These are phyloP conservation scores for Picea sitchensis DNA, from an alignment of 75 land plant genomes.

Conservation along the genomic window DNA sequence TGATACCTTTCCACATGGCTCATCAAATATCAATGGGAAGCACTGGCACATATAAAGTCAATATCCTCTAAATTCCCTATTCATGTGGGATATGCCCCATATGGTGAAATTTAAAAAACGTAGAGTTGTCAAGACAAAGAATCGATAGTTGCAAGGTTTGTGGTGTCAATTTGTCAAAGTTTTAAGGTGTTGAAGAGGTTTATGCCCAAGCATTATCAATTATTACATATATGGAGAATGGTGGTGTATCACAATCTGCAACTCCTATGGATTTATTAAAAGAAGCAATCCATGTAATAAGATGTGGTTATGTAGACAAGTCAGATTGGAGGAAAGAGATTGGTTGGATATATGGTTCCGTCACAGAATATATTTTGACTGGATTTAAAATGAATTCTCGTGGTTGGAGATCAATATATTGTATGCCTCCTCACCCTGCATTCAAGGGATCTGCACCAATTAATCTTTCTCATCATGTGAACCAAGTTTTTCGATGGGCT, in stretches of 20 bases:
- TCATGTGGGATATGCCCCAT: too few species aligned
- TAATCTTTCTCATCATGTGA: constrained; percentile 80
- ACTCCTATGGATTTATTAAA: constrained; percentile 20
- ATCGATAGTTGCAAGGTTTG: too few species aligned
- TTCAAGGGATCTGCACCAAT: constrained; percentile 37
- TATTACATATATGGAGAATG: constrained; percentile 8
- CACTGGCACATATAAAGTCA: too few species aligned
- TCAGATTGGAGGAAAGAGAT: constrained; percentile 36
- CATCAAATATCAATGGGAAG: too few species aligned
- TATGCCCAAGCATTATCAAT: too few species aligned
- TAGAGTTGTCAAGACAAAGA: too few species aligned
- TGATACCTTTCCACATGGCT: too few species aligned
- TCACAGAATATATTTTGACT: constrained; percentile 26
- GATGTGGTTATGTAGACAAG: constrained; percentile 32
- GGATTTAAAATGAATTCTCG: constrained; percentile 27
- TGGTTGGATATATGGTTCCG: constrained; percentile 49
- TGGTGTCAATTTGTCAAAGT: too few species aligned
- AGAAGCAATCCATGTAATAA: constrained; percentile 32
- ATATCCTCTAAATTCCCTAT: too few species aligned
- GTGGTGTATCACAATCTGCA: constrained; percentile 22
- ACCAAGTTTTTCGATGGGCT: constrained; percentile 82
- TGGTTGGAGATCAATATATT: constrained; percentile 36
- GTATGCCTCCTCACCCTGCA: constrained; percentile 27
- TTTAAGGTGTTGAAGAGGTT: too few species aligned
- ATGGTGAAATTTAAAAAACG: too few species aligned